phyloP scores from a whole-genome alignment of 2,329 filamentous ascomycete species.

The Beauveria varroae region DNA sequence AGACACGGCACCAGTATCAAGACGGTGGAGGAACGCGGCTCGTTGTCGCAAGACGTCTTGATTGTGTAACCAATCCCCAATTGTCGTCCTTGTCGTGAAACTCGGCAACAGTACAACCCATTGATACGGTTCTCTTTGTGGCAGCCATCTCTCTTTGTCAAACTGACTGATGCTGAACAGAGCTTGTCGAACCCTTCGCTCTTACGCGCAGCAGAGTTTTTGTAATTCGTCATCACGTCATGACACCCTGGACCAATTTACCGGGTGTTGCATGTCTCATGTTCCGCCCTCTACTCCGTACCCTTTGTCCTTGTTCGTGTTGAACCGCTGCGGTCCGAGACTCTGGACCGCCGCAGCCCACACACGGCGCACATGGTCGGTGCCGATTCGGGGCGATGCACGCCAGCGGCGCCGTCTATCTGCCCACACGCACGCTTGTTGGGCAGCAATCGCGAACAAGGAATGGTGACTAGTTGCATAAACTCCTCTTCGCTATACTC shows the following conservation, averaged over 20 bases:
- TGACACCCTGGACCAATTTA: neutral
- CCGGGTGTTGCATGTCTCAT: neutral
- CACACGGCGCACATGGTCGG: neutral
- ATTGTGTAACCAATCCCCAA: neutral
- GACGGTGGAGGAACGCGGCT: no score
- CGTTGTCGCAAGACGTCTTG: neutral
- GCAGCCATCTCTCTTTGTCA: neutral
- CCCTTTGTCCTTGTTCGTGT: neutral
- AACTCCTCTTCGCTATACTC: neutral
- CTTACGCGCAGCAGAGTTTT: neutral
- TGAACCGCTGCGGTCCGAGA: neutral
- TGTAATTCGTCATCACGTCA: neutral
- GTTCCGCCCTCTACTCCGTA: neutral
- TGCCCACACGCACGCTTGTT: neutral
- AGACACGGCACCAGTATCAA: no score
- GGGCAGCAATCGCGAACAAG: neutral
- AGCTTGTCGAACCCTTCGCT: no score
- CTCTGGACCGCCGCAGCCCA: neutral
- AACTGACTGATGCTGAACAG: no score
- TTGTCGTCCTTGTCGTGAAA: neutral
- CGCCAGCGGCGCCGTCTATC: neutral
- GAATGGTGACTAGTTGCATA: neutral
- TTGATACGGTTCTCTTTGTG: neutral
- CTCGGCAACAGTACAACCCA: neutral
- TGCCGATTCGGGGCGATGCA: neutral